These are phyloP conservation scores for Soucietia sequanensis DNA, from an alignment of 805 yeast species.

Conservation along the genomic window DNA sequence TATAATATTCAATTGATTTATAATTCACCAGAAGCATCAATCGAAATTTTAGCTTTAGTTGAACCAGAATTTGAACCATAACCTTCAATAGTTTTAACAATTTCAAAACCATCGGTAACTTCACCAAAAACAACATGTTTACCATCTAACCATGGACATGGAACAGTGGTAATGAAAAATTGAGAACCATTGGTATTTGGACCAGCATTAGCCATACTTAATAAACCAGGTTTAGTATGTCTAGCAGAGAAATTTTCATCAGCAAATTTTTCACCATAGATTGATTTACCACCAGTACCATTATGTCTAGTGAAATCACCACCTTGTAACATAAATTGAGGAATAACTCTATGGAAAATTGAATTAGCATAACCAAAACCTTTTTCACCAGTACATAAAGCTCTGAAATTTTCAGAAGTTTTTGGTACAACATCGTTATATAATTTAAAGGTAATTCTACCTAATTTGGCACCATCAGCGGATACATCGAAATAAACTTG, in stretches of 20 bases:
- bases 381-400: conserved; percentile 86
- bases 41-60: conserved; percentile 61
- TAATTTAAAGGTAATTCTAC: conserved; percentile 78
- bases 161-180: conserved; percentile 81
- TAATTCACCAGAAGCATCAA: conserved; percentile 62
- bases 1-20: too few species aligned
- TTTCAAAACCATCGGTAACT: conserved; percentile 62
- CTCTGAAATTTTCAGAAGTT: conserved; percentile 80
- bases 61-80: conserved; percentile 68
- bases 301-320: conserved; percentile 59
- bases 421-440: conserved; percentile 61
- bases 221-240: conserved; percentile 77
- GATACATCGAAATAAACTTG: conserved; percentile 81
- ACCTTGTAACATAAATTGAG: conserved; percentile 94
- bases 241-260: conserved; percentile 69
- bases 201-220: conserved; percentile 93
- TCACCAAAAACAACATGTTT: conserved; percentile 79
- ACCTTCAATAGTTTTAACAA: conserved; percentile 58
- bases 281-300: conserved; percentile 92
- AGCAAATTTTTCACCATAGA: conserved; percentile 67
- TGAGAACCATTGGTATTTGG: conserved; percentile 92
- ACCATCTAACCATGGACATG: conserved; percentile 77
- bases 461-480: conserved; percentile 70
- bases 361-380: conserved; percentile 88
- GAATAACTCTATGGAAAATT: conserved; percentile 95